Conservation (phyloP, 306 rosid genomes). For the Gastrolobium bilobum region DNA sequence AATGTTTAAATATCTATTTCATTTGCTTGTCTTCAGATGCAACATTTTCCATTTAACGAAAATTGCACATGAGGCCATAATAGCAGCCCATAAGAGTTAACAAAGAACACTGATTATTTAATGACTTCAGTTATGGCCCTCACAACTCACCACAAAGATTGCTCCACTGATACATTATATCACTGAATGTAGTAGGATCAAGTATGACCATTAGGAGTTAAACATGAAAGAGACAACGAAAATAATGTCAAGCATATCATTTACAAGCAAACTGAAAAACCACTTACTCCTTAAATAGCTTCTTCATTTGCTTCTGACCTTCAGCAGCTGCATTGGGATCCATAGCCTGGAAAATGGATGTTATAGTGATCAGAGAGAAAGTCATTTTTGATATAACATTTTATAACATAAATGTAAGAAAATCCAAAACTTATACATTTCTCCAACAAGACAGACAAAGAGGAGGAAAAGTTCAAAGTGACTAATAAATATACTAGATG, state of each 20-base stretch:
- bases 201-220: conserved; percentile 19
- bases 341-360: conserved; percentile 47
- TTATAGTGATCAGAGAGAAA: conserved; percentile 29
- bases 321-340: conserved; percentile 44
- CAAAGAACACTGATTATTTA: background rate
- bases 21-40: conserved; percentile 5
- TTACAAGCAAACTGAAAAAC: conserved; percentile 15
- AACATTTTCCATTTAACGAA: conserved; percentile 32
- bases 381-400: conserved; percentile 9
- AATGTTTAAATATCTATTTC: conserved; percentile 30
- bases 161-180: conserved; percentile 22
- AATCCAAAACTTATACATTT: background rate
- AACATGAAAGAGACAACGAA: background rate
- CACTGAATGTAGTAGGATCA: conserved; percentile 20
- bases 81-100: background rate
- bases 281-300: conserved; percentile 54
- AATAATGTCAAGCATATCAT: conserved; percentile 28
- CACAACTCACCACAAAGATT: conserved; percentile 34
- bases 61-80: conserved; percentile 32
- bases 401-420: conserved; percentile 20
- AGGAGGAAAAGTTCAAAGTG: background rate
- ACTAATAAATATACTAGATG: conserved; percentile 5
- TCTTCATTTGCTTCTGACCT: conserved; percentile 46
- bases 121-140: conserved; percentile 20
- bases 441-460: conserved; percentile 9